Base-by-base conservation (phyloP, 2,329 filamentous ascomycete genomes). In the Elsinoe arachidis region DNA sequence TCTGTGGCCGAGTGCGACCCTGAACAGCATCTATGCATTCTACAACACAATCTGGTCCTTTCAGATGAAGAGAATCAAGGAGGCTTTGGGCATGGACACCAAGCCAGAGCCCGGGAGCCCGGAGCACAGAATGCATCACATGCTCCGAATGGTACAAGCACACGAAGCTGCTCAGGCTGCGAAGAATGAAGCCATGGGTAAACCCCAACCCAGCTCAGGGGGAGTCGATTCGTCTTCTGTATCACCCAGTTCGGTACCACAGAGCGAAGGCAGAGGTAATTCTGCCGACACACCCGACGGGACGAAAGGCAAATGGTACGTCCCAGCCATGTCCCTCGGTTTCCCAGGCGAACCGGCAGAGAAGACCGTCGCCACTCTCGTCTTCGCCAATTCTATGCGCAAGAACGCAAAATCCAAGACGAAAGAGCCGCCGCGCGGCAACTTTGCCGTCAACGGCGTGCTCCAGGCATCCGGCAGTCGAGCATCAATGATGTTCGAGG, bases 401-500 rank as follows among this genome's bases (percentile, higher is more conserved):
- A 65, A 66, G 57, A 66, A 65, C 37, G 17, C 38, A 30, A 49
- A 49, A 11, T 23, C 39, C 10, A 56, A 56, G 19, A 30, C 21
- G 38, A 56, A 65, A 5, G 68, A 73, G 35, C 65, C 72, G 0
- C 76, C 77, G 4, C 69, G 75, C 11, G 77, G 77, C 2, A 70
- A 68, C 2, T 71, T 78, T 54, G 59, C 73, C 0, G 70, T 79
- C 11, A 65, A 68, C 1, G 77, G 76, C 3, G 57, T 78, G 34
- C 66, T 80, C 1, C 74, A 78, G 58, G 63, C 79, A 2, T 65
- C 69, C n/a, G 76, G 76, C 5, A 63, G 66, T 7, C 69, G 66
- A 44, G 75, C 72, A 0, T 68, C 67, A 41, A 62, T 74, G 57
- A 71, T 73, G 4, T 60, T 78, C n/a, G 74, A 77, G 57, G 73